Percentiles rank a stretch among this genome's conserved stretches.
Evolutionary conservation across 2,329 filamentous ascomycete species (phyloP).

Genomic region (Samsoniella hepiali): DNA sequence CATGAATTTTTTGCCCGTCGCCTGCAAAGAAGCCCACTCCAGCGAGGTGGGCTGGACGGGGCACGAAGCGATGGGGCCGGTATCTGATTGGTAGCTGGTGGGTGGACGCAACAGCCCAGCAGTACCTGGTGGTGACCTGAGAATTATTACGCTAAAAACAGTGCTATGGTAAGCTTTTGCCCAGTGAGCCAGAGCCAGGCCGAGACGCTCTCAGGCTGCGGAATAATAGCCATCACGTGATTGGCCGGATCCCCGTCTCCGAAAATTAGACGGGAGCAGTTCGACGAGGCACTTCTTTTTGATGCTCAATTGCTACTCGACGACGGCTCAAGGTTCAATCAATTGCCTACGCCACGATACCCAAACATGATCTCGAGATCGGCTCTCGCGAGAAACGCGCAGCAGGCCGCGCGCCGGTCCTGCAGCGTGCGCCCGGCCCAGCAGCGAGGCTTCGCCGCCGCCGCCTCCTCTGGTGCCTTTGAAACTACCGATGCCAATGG

Average conservation of each 20-base stretch:
- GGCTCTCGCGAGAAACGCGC: constrained; percentile 55
- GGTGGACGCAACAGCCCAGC: background rate
- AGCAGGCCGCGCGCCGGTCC: constrained; percentile 55
- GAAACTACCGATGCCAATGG: constrained; percentile 81
- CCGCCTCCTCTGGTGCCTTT: constrained; percentile 70
- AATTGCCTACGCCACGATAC: constrained; percentile 55
- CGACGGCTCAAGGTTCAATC: constrained; percentile 44
- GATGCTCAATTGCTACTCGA: constrained; percentile 37
- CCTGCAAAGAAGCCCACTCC: constrained; percentile 7
- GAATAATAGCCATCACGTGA: constrained; percentile 36
- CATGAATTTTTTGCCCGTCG: constrained; percentile 18
- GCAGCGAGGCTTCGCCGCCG: constrained; percentile 57
- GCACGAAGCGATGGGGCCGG: background rate
- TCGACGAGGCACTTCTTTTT: constrained; percentile 42
- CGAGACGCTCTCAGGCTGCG: background rate
- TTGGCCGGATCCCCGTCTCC: constrained; percentile 33
- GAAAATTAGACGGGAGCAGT: constrained; percentile 44
- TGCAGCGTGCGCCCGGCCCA: constrained; percentile 54
- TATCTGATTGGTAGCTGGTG: background rate
- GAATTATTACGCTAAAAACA: background rate
- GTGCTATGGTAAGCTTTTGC: background rate
- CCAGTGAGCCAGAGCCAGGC: background rate
- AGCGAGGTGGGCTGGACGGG: constrained; percentile 6
- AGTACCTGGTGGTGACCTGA: constrained; percentile 10
- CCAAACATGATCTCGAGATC: constrained; percentile 62